Conservation (phyloP, 495 filamentous ascomycete genomes). For the Rhizodiscina lignyota region DNA sequence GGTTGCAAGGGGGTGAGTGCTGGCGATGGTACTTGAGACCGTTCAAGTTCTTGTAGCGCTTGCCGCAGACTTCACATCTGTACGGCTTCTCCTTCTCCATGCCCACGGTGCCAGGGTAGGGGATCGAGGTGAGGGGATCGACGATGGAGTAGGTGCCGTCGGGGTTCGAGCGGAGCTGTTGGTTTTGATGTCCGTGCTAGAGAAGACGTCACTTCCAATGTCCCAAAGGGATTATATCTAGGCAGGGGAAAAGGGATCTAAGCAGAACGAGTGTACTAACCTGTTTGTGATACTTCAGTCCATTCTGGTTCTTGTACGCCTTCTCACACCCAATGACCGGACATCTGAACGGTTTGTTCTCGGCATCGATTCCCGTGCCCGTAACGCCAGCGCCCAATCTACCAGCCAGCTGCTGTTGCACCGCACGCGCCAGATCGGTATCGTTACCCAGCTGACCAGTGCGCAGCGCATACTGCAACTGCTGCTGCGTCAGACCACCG, state of each 20-base stretch:
- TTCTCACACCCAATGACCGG: constrained; percentile 98
- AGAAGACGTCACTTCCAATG: too few relatives aligned
- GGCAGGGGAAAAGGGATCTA: background rate
- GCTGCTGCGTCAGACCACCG: constrained; percentile 40
- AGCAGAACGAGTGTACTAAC: constrained; percentile 28
- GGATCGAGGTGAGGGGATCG: constrained; percentile 82
- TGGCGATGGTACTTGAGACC: constrained; percentile 26
- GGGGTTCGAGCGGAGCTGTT: constrained; percentile 84
- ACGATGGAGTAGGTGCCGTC: constrained; percentile 98
- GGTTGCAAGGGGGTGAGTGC: constrained; percentile 23
- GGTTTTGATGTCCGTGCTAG: constrained; percentile 87
- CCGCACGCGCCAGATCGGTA: background rate
- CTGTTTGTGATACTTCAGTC: constrained; percentile 72
- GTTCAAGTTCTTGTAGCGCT: constrained; percentile 98
- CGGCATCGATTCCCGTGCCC: constrained; percentile 12
- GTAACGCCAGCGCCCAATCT: too few relatives aligned
- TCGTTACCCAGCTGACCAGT: background rate
- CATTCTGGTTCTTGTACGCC: constrained; percentile 99
- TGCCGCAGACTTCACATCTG: constrained; percentile 88
- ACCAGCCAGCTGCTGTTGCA: constrained; percentile 1
- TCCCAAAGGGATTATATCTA: too few relatives aligned
- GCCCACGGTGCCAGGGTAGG: constrained; percentile 87
- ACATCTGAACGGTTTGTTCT: constrained; percentile 92
- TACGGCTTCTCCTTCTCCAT: constrained; percentile 99
- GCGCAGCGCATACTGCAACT: constrained; percentile 53